Evolutionary conservation across 176 grass and related monocot genomes (phyloP).

Genomic region (Musa troglodytarum): DNA sequence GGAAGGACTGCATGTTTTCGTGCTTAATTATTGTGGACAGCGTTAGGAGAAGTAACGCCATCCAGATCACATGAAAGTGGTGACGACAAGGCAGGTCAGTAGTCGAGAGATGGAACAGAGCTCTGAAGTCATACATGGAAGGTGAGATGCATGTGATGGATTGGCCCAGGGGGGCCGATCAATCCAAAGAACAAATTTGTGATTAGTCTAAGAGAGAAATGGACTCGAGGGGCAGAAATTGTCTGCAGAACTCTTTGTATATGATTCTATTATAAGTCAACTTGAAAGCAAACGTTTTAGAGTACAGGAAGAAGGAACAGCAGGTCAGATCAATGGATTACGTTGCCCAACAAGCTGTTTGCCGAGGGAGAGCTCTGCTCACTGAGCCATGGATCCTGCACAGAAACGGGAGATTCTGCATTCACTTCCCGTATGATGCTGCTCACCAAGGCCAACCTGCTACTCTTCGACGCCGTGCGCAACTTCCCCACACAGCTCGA

Average conservation of each 20-base stretch:
- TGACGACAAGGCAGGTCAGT: too few species aligned
- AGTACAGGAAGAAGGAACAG: not conserved
- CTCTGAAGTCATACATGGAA: too few species aligned
- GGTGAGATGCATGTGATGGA: not conserved
- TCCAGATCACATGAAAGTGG: too few species aligned
- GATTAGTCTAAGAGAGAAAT: too few species aligned
- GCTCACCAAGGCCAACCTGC: slow-evolving; percentile 15
- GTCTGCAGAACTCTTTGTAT: too few species aligned
- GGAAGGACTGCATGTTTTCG: too few species aligned
- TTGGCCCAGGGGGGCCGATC: not conserved
- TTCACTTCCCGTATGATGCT: slow-evolving; percentile 6
- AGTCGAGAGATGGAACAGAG: too few species aligned
- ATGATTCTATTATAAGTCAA: too few species aligned
- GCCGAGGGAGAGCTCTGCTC: slow-evolving; percentile 52
- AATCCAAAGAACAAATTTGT: too few species aligned
- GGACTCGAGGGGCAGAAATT: too few species aligned
- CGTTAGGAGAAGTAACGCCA: too few species aligned
- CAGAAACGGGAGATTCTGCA: slow-evolving; percentile 48
- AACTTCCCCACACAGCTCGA: slow-evolving; percentile 42
- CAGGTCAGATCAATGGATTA: slow-evolving; percentile 7
- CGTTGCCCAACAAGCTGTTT: slow-evolving; percentile 48
- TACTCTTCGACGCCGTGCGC: slow-evolving; percentile 20
- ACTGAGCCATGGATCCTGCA: slow-evolving; percentile 57
- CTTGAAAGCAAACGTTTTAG: not conserved
- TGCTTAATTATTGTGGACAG: too few species aligned